Conservation (phyloP, 2,329 filamentous ascomycete species). For the Escovopsis sp. region DNA sequence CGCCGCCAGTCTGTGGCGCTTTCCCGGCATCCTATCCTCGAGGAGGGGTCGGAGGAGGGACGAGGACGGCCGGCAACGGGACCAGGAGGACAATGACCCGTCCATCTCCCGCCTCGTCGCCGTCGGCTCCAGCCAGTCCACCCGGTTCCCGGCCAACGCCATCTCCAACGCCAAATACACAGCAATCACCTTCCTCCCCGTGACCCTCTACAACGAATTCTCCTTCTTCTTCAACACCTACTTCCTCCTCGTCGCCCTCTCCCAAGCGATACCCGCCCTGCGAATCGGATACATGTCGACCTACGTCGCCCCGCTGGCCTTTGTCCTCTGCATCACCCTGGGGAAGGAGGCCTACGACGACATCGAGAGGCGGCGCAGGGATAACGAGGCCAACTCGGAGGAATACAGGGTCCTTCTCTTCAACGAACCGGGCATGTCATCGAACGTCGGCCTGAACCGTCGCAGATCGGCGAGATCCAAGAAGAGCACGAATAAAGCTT, state of each 20-base stretch:
- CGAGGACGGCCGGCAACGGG: slow-evolving; percentile 19
- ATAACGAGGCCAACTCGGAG: slow-evolving; percentile 90
- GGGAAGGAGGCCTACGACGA: slow-evolving; percentile 95
- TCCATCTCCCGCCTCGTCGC: slow-evolving; percentile 59
- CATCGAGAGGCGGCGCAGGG: slow-evolving; percentile 68
- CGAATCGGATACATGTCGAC: slow-evolving; percentile 91
- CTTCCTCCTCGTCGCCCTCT: slow-evolving; percentile 87
- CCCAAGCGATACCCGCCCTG: slow-evolving; percentile 77
- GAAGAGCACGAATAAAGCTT: slow-evolving; percentile 5
- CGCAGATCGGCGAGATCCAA: slow-evolving; percentile 26
- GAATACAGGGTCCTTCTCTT: slow-evolving; percentile 68
- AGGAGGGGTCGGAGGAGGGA: slow-evolving; percentile 23
- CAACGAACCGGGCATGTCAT: slow-evolving; percentile 34
- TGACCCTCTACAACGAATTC: slow-evolving; percentile 96
- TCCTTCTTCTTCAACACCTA: slow-evolving; percentile 99
- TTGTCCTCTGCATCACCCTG: slow-evolving; percentile 82
- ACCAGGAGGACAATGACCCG: slow-evolving; percentile 42
- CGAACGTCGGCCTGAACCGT: slow-evolving; percentile 22
- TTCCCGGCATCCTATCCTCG: slow-evolving; percentile 48
- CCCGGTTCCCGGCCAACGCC: slow-evolving; percentile 75
- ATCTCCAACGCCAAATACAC: slow-evolving; percentile 98
- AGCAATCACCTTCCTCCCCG: slow-evolving; percentile 79
- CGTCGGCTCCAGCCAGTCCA: slow-evolving; percentile 58
- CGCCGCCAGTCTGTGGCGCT: slow-evolving; percentile 41
- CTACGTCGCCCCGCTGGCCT: slow-evolving; percentile 82